Percentiles rank a stretch among this genome's conserved stretches.
phyloP scores from a whole-genome alignment of 2,329 filamentous ascomycete genomes.

The Emericellopsis cladophorae region DNA sequence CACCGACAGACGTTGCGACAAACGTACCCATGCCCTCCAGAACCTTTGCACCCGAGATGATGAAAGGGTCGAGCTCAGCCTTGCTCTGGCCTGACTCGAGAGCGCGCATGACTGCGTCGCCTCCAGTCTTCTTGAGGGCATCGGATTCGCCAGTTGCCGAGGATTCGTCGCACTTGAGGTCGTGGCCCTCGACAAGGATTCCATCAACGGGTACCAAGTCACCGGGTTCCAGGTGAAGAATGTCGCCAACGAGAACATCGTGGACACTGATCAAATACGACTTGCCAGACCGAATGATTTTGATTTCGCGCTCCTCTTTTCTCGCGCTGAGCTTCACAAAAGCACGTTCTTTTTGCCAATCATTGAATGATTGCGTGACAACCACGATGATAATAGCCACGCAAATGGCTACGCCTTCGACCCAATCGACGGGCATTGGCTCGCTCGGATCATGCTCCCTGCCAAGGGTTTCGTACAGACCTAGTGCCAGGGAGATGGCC shows the following conservation, averaged over 20 bases:
- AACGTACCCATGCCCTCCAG: constrained; percentile 41
- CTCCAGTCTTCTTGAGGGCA: constrained; percentile 53
- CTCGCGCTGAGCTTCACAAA: constrained; percentile 49
- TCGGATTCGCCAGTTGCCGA: constrained; percentile 65
- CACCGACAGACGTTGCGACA: constrained; percentile 41
- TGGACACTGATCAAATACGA: constrained; percentile 50
- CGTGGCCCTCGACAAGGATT: constrained; percentile 45
- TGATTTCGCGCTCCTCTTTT: constrained; percentile 53
- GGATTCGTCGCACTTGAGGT: constrained; percentile 55
- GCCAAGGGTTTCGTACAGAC: constrained; percentile 53
- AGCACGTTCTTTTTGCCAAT: constrained; percentile 56
- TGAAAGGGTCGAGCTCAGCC: constrained; percentile 51
- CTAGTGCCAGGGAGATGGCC: constrained; percentile 51
- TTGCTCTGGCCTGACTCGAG: constrained; percentile 28
- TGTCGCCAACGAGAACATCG: constrained; percentile 56
- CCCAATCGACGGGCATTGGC: constrained; percentile 42
- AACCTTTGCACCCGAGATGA: constrained; percentile 48
- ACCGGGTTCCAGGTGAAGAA: constrained; percentile 56
- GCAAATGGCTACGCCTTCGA: constrained; percentile 55
- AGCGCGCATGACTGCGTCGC: constrained; percentile 42
- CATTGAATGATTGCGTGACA: constrained; percentile 48
- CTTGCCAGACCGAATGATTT: constrained; percentile 54
- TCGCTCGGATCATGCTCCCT: constrained; percentile 26
- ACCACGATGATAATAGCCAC: constrained; percentile 54
- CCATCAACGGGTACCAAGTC: constrained; percentile 62